Conservation (phyloP, 805 yeast genomes). For the Schizosaccharomyces cryophilus region DNA sequence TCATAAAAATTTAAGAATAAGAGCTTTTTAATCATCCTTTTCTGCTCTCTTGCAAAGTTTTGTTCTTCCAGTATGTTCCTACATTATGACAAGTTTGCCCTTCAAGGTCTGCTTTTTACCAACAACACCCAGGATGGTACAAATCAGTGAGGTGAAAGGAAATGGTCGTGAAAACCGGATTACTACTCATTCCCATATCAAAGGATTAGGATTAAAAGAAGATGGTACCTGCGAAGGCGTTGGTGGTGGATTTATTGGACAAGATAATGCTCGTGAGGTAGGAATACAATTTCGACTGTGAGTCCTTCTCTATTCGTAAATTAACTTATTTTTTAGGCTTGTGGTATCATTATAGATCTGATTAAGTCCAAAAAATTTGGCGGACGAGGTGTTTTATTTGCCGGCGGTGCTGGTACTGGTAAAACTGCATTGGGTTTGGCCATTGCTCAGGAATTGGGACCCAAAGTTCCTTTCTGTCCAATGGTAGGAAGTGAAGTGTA, state of each 20-base stretch:
- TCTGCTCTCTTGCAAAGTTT: too few species aligned
- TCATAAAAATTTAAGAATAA: too few species aligned
- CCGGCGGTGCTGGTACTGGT: constrained; percentile 97
- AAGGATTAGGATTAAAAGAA: constrained; percentile 83
- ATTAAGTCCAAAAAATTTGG: constrained; percentile 80
- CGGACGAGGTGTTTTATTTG: constrained; percentile 83
- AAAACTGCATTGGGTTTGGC: constrained; percentile 94
- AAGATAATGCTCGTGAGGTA: constrained; percentile 29
- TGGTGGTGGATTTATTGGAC: constrained; percentile 80
- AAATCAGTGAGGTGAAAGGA: constrained; percentile 53
- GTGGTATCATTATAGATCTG: constrained; percentile 83
- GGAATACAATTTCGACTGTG: neutral
- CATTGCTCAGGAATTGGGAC: constrained; percentile 84
- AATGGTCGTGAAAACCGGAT: constrained; percentile 36
- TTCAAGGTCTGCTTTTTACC: neutral
- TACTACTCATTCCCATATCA: constrained; percentile 92
- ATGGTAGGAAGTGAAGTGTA: constrained; percentile 85
- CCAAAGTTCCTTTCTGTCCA: constrained; percentile 93
- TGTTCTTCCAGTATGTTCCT: too few species aligned
- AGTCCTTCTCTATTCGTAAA: neutral
- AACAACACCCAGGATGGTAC: constrained; percentile 27
- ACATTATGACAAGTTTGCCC: too few species aligned
- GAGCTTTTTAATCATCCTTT: too few species aligned
- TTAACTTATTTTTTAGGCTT: constrained; percentile 23
- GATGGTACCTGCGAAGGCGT: constrained; percentile 58